Percentiles rank a stretch among this genome's conserved stretches.
phyloP scores from a whole-genome alignment of 2,329 filamentous ascomycete species.

The Venturia effusa region DNA sequence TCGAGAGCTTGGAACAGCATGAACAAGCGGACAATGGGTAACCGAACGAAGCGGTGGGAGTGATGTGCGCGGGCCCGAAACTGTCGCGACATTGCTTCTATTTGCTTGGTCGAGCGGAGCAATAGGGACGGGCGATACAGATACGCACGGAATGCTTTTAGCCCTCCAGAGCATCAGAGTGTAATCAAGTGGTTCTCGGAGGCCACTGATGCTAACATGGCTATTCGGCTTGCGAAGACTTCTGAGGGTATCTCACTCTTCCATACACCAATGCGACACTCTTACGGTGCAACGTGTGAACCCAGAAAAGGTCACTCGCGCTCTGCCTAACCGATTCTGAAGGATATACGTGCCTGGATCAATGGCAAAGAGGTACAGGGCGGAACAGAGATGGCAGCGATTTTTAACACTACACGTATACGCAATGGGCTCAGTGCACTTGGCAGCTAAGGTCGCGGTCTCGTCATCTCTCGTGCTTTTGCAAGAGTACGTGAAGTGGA shows the following conservation, averaged over 20 bases:
- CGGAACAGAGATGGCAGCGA: conserved; percentile 52
- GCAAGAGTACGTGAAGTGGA: conserved; percentile 45
- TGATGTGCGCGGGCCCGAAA: conserved; percentile 59
- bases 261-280: conserved; percentile 47
- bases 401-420: conserved; percentile 57
- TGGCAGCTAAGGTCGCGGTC: conserved; percentile 43
- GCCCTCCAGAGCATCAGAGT: conserved; percentile 49
- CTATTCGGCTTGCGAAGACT: conserved; percentile 53
- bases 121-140: conserved; percentile 18
- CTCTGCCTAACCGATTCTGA: conserved; percentile 56
- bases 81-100: conserved; percentile 30
- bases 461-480: conserved; percentile 48
- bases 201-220: conserved; percentile 54
- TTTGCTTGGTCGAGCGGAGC: conserved; percentile 15
- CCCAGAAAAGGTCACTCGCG: conserved; percentile 59
- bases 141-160: conserved; percentile 28
- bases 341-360: conserved; percentile 36
- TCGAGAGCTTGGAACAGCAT: conserved; percentile 39
- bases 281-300: conserved; percentile 59
- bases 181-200: conserved; percentile 67
- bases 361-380: conserved; percentile 57
- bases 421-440: conserved; percentile 50
- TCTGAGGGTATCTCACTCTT: conserved; percentile 48
- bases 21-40: conserved; percentile 73
- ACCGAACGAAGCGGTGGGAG: conserved; percentile 59